Percentiles rank a stretch among this genome's conserved stretches.
These are phyloP conservation scores for Truncatella angustata DNA, from an alignment of 2,329 filamentous ascomycete genomes.

Conservation along the genomic window DNA sequence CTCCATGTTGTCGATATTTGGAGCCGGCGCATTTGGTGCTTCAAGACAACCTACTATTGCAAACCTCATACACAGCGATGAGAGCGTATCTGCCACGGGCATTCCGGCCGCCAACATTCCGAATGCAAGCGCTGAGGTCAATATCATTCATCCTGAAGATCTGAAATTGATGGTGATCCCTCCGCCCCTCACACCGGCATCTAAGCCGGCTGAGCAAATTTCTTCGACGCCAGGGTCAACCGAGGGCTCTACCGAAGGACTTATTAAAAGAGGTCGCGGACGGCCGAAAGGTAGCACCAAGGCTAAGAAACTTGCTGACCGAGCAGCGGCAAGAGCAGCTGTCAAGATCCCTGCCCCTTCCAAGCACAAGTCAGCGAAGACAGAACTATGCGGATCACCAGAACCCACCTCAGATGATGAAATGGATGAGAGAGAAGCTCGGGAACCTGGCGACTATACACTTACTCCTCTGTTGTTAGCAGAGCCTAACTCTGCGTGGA, in stretches of 20 bases:
- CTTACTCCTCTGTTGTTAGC: conserved; percentile 74
- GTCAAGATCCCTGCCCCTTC: neutral
- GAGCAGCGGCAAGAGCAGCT: neutral
- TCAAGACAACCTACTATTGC: neutral
- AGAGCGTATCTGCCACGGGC: conserved; percentile 6
- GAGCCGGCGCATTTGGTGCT: neutral
- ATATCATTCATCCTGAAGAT: neutral
- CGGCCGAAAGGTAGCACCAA: conserved; percentile 6
- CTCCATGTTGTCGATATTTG: conserved; percentile 20
- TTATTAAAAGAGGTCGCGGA: conserved; percentile 10
- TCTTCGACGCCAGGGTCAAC: neutral
- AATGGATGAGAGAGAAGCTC: conserved; percentile 24
- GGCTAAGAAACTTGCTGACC: neutral
- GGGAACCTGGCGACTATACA: conserved; percentile 76
- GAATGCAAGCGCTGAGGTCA: neutral
- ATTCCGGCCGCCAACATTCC: conserved; percentile 6
- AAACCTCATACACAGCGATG: neutral
- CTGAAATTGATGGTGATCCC: conserved; percentile 12
- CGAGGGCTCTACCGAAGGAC: neutral
- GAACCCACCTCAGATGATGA: neutral
- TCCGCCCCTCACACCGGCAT: conserved; percentile 12
- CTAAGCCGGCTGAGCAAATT: conserved; percentile 3
- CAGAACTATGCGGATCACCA: neutral
- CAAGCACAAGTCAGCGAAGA: neutral
- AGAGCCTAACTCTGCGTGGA: conserved; percentile 77